These are phyloP conservation scores for Dothistroma pini DNA, from an alignment of 2,329 filamentous ascomycete genomes.

Conservation along the genomic window DNA sequence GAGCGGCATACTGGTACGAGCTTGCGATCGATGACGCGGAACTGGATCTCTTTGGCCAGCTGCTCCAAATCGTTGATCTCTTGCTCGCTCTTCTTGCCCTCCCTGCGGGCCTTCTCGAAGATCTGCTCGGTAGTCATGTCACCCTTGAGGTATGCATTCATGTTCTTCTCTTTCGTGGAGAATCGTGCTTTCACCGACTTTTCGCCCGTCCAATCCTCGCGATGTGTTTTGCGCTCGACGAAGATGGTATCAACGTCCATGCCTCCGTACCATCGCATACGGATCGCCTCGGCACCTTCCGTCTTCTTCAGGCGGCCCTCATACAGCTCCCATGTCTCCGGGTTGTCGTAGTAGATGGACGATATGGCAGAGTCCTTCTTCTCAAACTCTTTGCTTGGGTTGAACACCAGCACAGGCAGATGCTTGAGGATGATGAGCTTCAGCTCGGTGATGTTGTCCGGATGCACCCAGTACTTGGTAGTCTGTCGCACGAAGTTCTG, in stretches of 20 bases:
- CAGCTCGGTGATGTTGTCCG: conserved; percentile 95
- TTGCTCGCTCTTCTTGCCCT: conserved; percentile 89
- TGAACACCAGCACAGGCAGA: conserved; percentile 94
- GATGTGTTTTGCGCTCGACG: conserved; percentile 95
- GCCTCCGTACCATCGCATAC: conserved; percentile 93
- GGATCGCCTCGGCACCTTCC: conserved; percentile 93
- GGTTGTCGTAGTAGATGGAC: conserved; percentile 97
- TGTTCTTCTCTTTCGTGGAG: conserved; percentile 91
- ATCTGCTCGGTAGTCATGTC: conserved; percentile 78
- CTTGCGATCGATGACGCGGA: conserved; percentile 80
- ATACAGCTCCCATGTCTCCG: conserved; percentile 90
- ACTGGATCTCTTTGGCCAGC: conserved; percentile 87
- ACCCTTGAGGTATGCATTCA: conserved; percentile 84
- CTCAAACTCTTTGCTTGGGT: conserved; percentile 94
- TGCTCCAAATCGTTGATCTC: conserved; percentile 89
- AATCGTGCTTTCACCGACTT: conserved; percentile 99
- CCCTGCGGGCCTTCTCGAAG: conserved; percentile 95
- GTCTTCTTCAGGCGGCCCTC: conserved; percentile 94
- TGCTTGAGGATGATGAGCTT: conserved; percentile 99
- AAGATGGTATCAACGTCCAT: conserved; percentile 97
- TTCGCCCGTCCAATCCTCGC: conserved; percentile 98
- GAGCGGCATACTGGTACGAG: conserved; percentile 88
- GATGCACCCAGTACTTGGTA: conserved; percentile 99
- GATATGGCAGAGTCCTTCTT: conserved; percentile 88
- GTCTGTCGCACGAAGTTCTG: conserved; percentile 96